A percentile compares a stretch with the other conserved stretches of the same genome.
Evolutionary conservation across 2,329 filamentous ascomycete species (phyloP).

Genomic region (Sporothrix brunneoviolacea): DNA sequence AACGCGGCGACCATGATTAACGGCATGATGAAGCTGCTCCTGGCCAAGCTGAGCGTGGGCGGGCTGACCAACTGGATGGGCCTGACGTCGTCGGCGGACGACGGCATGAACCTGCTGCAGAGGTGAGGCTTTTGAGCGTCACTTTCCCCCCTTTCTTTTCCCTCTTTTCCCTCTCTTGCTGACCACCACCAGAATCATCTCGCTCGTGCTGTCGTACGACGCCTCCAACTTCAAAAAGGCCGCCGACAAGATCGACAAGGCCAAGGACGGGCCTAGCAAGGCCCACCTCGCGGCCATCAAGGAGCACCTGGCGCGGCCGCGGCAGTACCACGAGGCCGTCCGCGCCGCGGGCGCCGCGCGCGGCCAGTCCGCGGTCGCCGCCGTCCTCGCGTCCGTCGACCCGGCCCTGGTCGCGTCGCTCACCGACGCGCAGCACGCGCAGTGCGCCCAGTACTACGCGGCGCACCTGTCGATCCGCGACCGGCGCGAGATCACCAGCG

Average conservation of each 20-base stretch:
- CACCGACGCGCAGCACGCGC: constrained; percentile 53
- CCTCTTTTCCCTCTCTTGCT: too few species aligned
- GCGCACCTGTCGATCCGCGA: constrained; percentile 66
- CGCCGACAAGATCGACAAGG: constrained; percentile 57
- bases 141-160: background rate
- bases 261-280: constrained; percentile 51
- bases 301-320: constrained; percentile 45
- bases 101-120: constrained; percentile 76
- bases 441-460: constrained; percentile 63
- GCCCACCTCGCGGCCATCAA: constrained; percentile 56
- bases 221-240: constrained; percentile 61
- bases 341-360: constrained; percentile 48
- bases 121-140: too few species aligned
- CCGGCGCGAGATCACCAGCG: constrained; percentile 60
- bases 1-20: constrained; percentile 79
- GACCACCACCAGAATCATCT: constrained; percentile 71
- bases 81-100: constrained; percentile 61
- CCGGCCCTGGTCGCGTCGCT: constrained; percentile 40
- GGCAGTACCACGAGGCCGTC: constrained; percentile 51
- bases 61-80: constrained; percentile 75
- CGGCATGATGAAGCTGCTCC: constrained; percentile 62
- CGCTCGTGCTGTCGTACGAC: constrained; percentile 67
- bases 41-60: constrained; percentile 71
- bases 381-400: constrained; percentile 54
- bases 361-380: constrained; percentile 55